A percentile compares a stretch with the other conserved stretches of the same genome.
Evolutionary conservation across 192 early-diverging fungal species (phyloP).

Genomic region (Coemansia sp.): DNA sequence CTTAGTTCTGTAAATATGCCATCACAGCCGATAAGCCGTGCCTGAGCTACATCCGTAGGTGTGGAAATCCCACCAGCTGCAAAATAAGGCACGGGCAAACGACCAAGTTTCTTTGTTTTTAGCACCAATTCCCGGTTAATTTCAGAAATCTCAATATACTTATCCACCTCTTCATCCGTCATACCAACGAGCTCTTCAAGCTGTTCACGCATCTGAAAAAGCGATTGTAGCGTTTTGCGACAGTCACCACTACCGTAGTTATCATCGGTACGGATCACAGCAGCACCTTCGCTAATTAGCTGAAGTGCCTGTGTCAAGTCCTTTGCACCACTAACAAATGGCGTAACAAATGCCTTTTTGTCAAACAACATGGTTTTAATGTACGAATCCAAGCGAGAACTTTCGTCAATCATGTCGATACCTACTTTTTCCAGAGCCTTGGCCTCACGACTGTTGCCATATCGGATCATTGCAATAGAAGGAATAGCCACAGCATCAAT

Average conservation of each 20-base stretch:
- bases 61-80: constrained; percentile 93
- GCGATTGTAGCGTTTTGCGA: constrained; percentile 84
- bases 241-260: constrained; percentile 91
- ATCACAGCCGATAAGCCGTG: constrained; percentile 96
- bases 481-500: constrained; percentile 59
- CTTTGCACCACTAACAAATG: constrained; percentile 87
- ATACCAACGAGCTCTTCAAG: constrained; percentile 65
- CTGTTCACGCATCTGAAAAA: constrained; percentile 64
- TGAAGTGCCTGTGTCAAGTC: constrained; percentile 91
- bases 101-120: constrained; percentile 77
- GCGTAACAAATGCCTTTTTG: constrained; percentile 83
- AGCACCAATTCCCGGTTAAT: constrained; percentile 81
- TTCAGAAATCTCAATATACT: constrained; percentile 83
- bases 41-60: constrained; percentile 92
- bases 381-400: constrained; percentile 57
- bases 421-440: constrained; percentile 41
- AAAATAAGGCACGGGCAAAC: constrained; percentile 95
- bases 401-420: constrained; percentile 27
- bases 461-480: constrained; percentile 94
- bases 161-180: constrained; percentile 67
- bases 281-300: constrained; percentile 89
- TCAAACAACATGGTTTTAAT: constrained; percentile 75
- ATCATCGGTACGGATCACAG: constrained; percentile 93
- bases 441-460: constrained; percentile 95
- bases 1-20: constrained; percentile 92